Conservation (phyloP, 1,284 basidiomycete species). For the Puccinia horiana region DNA sequence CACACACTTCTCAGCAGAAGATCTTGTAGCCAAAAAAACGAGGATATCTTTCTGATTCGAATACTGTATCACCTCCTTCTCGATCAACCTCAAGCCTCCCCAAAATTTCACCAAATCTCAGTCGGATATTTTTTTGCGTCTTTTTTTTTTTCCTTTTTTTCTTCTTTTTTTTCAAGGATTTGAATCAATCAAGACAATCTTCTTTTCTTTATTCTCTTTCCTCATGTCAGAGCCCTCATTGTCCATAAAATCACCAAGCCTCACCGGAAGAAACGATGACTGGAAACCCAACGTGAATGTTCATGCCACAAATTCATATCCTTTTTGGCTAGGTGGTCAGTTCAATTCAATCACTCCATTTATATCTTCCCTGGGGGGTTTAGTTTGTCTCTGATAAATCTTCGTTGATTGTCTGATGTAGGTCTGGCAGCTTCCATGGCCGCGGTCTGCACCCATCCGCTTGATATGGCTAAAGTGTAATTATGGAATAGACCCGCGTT, state of each 20-base stretch:
- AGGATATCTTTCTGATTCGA: background rate
- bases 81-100: constrained; percentile 2
- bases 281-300: background rate
- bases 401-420: background rate
- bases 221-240: constrained; percentile 1
- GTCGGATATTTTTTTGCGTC: no score
- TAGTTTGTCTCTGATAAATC: background rate
- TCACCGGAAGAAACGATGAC: background rate
- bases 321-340: constrained; percentile 49
- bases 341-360: background rate
- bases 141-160: no score
- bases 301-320: constrained; percentile 28
- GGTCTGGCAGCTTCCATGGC: constrained; percentile 43
- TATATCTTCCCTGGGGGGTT: background rate
- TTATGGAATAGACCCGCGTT: background rate
- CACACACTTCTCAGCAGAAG: background rate
- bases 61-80: background rate
- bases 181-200: background rate
- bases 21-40: background rate
- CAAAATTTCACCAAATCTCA: no score
- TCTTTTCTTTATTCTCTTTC: background rate
- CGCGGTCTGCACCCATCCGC: constrained; percentile 46
- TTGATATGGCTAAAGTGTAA: constrained; percentile 49
- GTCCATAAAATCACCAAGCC: constrained; percentile 5
- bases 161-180: background rate